Conservation (phyloP, 495 filamentous ascomycete genomes). For the Articulospora tetracladia region DNA sequence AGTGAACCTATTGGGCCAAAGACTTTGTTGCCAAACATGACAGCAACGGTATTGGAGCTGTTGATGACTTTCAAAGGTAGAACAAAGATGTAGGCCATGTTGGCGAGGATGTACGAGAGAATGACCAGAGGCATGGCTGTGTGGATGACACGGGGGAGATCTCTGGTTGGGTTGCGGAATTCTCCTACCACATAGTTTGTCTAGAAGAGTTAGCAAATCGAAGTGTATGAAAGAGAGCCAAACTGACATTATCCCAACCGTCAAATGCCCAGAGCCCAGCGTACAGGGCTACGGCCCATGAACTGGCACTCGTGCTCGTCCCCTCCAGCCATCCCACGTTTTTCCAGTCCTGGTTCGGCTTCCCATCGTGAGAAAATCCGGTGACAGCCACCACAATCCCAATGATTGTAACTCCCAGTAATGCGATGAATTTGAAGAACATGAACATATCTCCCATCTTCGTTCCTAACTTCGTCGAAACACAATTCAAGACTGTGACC, state of each 20-base stretch:
- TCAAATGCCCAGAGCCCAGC: constrained; percentile 97
- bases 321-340: constrained; percentile 82
- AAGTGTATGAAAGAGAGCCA: not conserved
- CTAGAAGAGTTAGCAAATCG: constrained; percentile 35
- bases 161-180: constrained; percentile 85
- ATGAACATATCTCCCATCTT: constrained; percentile 85
- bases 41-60: constrained; percentile 85
- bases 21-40: constrained; percentile 86
- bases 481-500: constrained; percentile 82
- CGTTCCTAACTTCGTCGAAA: constrained; percentile 84
- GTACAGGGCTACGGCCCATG: constrained; percentile 90
- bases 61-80: constrained; percentile 79
- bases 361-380: constrained; percentile 70
- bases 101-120: constrained; percentile 82
- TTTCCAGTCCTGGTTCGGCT: constrained; percentile 84
- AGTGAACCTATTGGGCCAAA: constrained; percentile 82
- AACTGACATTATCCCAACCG: constrained; percentile 94
- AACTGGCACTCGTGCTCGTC: constrained; percentile 71
- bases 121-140: constrained; percentile 97
- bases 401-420: constrained; percentile 81
- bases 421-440: constrained; percentile 92
- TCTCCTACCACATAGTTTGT: constrained; percentile 97
- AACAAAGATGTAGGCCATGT: constrained; percentile 90
- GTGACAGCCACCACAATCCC: constrained; percentile 89
- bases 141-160: constrained; percentile 92